Percentiles rank a stretch among this genome's conserved stretches.
Conservation (phyloP, 2,329 filamentous ascomycete genomes). For the Colletotrichum cuscutae region DNA sequence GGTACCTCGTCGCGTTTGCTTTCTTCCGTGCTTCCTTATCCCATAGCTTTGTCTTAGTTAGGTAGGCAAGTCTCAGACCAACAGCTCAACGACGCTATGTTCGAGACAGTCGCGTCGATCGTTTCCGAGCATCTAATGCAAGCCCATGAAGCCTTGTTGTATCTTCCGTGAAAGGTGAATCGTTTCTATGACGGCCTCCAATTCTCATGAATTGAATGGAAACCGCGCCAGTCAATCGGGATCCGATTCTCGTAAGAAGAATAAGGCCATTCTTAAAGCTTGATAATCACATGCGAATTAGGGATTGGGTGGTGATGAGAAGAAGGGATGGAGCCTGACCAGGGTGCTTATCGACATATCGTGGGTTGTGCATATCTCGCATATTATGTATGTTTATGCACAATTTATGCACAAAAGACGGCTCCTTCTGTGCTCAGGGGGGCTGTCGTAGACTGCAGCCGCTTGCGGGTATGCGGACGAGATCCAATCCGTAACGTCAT, state of each 20-base stretch:
- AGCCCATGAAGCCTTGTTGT: neutral
- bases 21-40: neutral
- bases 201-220: neutral
- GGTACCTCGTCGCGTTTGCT: neutral
- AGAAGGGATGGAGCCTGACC: neutral
- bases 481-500: slow-evolving; percentile 23
- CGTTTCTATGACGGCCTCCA: neutral
- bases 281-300: slow-evolving; percentile 29
- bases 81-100: slow-evolving; percentile 27
- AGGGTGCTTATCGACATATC: neutral
- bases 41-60: neutral
- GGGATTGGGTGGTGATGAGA: neutral
- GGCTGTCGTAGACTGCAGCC: slow-evolving; percentile 16
- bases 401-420: neutral
- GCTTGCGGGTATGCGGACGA: slow-evolving; percentile 22
- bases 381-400: neutral
- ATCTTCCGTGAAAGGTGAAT: neutral
- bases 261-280: neutral
- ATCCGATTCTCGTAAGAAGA: neutral
- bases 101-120: slow-evolving; percentile 4
- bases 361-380: neutral
- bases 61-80: slow-evolving; percentile 18
- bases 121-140: neutral
- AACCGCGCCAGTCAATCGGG: too few relatives aligned
- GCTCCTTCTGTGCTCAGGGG: slow-evolving; percentile 4